These are phyloP conservation scores for Corymbia maculata DNA, from an alignment of 345 rosid genomes.

Conservation along the genomic window DNA sequence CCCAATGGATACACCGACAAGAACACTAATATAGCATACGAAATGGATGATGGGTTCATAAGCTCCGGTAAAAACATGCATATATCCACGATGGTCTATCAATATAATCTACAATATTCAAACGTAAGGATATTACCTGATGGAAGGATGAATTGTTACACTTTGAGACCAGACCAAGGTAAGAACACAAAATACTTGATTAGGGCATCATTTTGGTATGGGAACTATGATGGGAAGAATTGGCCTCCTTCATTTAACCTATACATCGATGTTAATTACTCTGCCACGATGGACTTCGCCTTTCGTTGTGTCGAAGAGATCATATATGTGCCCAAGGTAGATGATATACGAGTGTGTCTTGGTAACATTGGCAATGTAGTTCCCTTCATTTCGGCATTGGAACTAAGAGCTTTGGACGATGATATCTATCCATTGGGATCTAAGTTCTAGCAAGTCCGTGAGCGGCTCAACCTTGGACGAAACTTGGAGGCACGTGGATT, in stretches of 20 bases:
- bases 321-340: constrained; percentile 10
- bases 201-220: constrained; percentile 37
- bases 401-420: constrained; percentile 5
- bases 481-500: no score
- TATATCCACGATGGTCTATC: background rate
- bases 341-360: constrained; percentile 23
- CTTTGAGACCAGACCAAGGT: background rate
- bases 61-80: background rate
- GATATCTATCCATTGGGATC: background rate
- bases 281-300: constrained; percentile 13
- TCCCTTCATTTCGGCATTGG: constrained; percentile 49
- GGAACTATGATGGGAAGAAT: constrained; percentile 29
- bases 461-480: background rate
- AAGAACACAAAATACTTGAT: constrained; percentile 21
- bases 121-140: background rate
- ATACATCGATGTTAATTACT: constrained; percentile 33
- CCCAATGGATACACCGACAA: background rate
- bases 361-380: constrained; percentile 35
- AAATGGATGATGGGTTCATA: background rate
- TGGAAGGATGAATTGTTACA: constrained; percentile 22
- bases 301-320: constrained; percentile 5
- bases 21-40: background rate
- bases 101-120: no score
- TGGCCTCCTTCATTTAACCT: constrained; percentile 28
- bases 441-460: rapidly evolving